Base-by-base conservation (phyloP, 176 grass and related monocot genomes). In the Alopecurus myosuroides region DNA sequence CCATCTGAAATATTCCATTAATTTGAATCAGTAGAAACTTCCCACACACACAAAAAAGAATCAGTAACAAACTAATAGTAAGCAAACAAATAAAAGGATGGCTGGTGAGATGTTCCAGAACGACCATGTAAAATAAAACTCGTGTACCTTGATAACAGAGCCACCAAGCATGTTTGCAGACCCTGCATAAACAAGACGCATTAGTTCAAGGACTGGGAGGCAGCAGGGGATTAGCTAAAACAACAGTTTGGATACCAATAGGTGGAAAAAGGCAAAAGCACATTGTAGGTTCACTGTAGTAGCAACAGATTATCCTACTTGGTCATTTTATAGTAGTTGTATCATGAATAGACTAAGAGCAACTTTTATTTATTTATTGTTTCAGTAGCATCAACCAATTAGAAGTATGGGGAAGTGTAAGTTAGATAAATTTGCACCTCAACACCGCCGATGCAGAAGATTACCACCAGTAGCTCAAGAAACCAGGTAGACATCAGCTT, bases 151-250 rank as follows among this genome's bases (percentile, higher is more conserved):
- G 91, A 95, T 90, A 98, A 93, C 37, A 98, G 70, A 80, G 89
- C 96, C 68, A 94, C 96, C 83, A 98, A 85, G 71, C 96, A 98
- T 82, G 96, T 98, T 95, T 98, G 96, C 76, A 98, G 85, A 72
- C 96, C 96, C 96, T 98, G 92, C 49, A 95, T 68, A 39, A 85
- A 71, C 33, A 80, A 50, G 67, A 39, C 7, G 58, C 53, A 84
- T 39, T 50, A 80, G 51, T 61, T 85, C 29, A 81, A 63, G 31
- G 68, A 72, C 19, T 67, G 44, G 57, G 35, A 58, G 22, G 22
- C 1, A 33, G 30, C n/a, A 73, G 70, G 9, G 26, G 60, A 83
- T 67, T 61, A 77, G 25, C 74, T 77, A 53, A 79, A 88, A 31
- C 15, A 68, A n/a, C 12, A 58, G 51, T 76, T 49, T 39, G 3